Evolutionary conservation across 1,284 basidiomycete species (phyloP).

Genomic region (Trichosporon sp.): DNA sequence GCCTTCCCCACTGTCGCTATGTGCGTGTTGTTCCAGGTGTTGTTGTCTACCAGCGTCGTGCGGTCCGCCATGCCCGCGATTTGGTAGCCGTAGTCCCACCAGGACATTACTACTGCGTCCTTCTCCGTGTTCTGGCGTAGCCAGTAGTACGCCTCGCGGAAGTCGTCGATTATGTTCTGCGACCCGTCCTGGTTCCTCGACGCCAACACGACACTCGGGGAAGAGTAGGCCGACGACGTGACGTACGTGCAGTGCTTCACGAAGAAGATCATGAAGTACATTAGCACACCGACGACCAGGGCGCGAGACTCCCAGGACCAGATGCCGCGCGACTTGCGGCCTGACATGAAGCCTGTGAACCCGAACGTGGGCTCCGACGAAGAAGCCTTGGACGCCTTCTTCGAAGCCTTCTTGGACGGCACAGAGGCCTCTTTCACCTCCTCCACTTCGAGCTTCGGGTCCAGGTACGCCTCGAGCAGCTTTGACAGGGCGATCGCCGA

Average conservation of each 20-base stretch:
- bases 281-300: slow-evolving; percentile 68
- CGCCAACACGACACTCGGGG: slow-evolving; percentile 91
- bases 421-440: slow-evolving; percentile 11
- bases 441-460: slow-evolving; percentile 47
- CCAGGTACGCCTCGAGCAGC: slow-evolving; percentile 84
- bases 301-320: slow-evolving; percentile 80
- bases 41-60: slow-evolving; percentile 81
- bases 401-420: slow-evolving; percentile 45
- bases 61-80: slow-evolving; percentile 98
- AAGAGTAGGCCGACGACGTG: slow-evolving; percentile 91
- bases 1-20: slow-evolving; percentile 97
- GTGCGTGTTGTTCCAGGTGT: slow-evolving; percentile 99
- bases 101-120: slow-evolving; percentile 92
- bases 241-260: slow-evolving; percentile 97
- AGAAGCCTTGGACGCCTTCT: slow-evolving; percentile 57
- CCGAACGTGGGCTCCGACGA: slow-evolving; percentile 20
- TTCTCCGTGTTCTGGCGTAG: slow-evolving; percentile 88
- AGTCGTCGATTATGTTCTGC: slow-evolving; percentile 96
- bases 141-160: slow-evolving; percentile 99
- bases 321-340: slow-evolving; percentile 56
- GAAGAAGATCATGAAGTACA: slow-evolving; percentile 78
- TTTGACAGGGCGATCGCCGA: slow-evolving; percentile 87
- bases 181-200: slow-evolving; percentile 75
- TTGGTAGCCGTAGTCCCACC: slow-evolving; percentile 99
- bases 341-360: slow-evolving; percentile 31